Evolutionary conservation across 495 filamentous ascomycete species (phyloP).

Genomic region (Alectoria sarmentosa): DNA sequence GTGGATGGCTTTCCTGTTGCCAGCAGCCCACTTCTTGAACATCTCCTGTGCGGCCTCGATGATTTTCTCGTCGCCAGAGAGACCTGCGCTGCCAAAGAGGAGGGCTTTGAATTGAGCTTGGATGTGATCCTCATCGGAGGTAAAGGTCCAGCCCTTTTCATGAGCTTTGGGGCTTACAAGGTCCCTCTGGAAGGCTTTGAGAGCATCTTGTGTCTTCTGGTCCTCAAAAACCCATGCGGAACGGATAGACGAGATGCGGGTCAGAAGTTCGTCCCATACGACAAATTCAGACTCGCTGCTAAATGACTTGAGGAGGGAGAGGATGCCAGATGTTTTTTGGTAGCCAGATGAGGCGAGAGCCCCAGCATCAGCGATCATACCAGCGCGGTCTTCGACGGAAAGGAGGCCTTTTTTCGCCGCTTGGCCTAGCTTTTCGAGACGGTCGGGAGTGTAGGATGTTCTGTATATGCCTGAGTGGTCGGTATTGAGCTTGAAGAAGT

Average conservation of each 20-base stretch:
- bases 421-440: constrained; percentile 56
- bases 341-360: constrained; percentile 86
- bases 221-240: constrained; percentile 87
- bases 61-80: constrained; percentile 51
- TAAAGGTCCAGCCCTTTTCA: constrained; percentile 81
- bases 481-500: constrained; percentile 64
- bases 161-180: constrained; percentile 72
- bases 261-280: constrained; percentile 88
- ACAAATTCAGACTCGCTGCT: constrained; percentile 79
- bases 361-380: constrained; percentile 93
- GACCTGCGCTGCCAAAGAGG: constrained; percentile 55
- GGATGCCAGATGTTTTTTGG: constrained; percentile 82
- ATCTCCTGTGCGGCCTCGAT: constrained; percentile 55
- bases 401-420: constrained; percentile 82
- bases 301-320: constrained; percentile 81
- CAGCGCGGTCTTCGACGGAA: constrained; percentile 86
- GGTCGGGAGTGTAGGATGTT: constrained; percentile 54
- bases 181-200: constrained; percentile 73
- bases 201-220: constrained; percentile 57
- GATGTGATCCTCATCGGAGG: constrained; percentile 75
- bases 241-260: constrained; percentile 66
- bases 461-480: constrained; percentile 61
- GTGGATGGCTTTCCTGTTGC: constrained; percentile 54
- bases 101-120: constrained; percentile 74
- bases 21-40: constrained; percentile 54